Conservation (phyloP, 2,329 filamentous ascomycete genomes). For the Fusarium nelsonii region DNA sequence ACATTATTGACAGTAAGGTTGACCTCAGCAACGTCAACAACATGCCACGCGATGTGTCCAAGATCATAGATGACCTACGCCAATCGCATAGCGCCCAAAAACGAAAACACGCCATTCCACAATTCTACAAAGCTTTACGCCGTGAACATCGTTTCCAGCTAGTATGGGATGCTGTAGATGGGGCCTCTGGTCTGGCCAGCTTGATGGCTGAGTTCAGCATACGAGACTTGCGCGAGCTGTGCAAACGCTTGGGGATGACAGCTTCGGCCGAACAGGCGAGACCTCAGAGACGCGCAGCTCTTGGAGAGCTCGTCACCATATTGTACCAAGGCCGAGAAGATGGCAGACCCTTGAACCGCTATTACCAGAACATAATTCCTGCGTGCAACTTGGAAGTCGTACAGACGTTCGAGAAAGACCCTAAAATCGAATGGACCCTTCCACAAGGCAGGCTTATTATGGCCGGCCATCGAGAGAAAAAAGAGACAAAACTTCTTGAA, state of each 20-base stretch:
- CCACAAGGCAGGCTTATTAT: conserved; percentile 31
- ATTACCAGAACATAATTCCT: conserved; percentile 46
- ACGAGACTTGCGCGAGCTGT: conserved; percentile 36
- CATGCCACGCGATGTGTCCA: neutral
- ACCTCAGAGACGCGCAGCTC: conserved; percentile 39
- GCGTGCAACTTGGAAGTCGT: conserved; percentile 38
- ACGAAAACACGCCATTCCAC: conserved; percentile 34
- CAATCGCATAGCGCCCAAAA: conserved; percentile 35
- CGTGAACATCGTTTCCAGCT: conserved; percentile 37
- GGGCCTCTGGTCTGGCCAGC: conserved; percentile 37
- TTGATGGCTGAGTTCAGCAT: conserved; percentile 48
- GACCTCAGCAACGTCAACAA: neutral
- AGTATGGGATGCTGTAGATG: conserved; percentile 42
- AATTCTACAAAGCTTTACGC: conserved; percentile 41
- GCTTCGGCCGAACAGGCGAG: conserved; percentile 37
- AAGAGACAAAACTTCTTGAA: conserved; percentile 33
- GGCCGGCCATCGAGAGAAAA: conserved; percentile 30
- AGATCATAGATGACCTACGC: conserved; percentile 22
- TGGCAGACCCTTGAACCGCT: conserved; percentile 33
- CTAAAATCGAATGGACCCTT: conserved; percentile 24
- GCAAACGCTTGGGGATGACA: conserved; percentile 39
- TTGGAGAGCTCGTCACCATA: conserved; percentile 39
- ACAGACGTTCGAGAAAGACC: conserved; percentile 37
- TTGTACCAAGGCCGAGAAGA: conserved; percentile 31
- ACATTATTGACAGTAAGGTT: too few relatives aligned